Base-by-base conservation (phyloP, 2,329 filamentous ascomycete genomes). In the Botrytis aclada region DNA sequence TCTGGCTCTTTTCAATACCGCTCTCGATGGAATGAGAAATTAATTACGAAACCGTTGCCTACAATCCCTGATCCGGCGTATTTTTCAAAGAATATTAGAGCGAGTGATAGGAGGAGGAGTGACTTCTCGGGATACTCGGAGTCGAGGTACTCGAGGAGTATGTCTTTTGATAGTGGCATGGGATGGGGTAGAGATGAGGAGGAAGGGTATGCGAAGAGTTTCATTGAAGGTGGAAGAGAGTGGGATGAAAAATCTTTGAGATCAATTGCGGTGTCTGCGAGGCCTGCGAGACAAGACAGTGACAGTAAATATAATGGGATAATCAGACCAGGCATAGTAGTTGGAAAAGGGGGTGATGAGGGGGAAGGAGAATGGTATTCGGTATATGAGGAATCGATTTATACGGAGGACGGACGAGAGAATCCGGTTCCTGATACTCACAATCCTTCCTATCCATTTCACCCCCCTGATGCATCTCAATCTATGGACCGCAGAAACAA, bases 121-220 rank as follows among this genome's bases (percentile, higher is more conserved):
- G 51, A 4, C 6, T 56, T 29, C 20, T 71, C 69, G 9, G 60
- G 45, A 14, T 71, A 65, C n/a, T 71, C 69, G n/a, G 51, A 56
- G n/a, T 71, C 69, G 2, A 45, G 60, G 22, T 71, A 71, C 22
- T 65, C 69, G 9, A 32, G 69, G 8, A 29, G 60, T 5, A 64
- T 64, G 43, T 64, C 58, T 34, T 56, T 64, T 20, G 69, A 71
- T 37, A 64, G 43, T 10, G 32, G 60, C 10, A 9, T 71, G 14
- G 60, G 60, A 6, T 29, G 62, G 37, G 18, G 54, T 20, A 47
- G 12, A 10, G 20, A 47, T 47, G 43, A 63, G 4, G 51, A 29
- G 25, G 43, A 18, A 6, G 29, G n/a, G 3, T 71, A 71, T 20
- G 60, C 60, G 18, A 71, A 54, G 4, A 63, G 32, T 32, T 32